These are phyloP conservation scores for Hansenula lynferdii DNA, from an alignment of 1,139 yeast genomes.

Conservation along the genomic window DNA sequence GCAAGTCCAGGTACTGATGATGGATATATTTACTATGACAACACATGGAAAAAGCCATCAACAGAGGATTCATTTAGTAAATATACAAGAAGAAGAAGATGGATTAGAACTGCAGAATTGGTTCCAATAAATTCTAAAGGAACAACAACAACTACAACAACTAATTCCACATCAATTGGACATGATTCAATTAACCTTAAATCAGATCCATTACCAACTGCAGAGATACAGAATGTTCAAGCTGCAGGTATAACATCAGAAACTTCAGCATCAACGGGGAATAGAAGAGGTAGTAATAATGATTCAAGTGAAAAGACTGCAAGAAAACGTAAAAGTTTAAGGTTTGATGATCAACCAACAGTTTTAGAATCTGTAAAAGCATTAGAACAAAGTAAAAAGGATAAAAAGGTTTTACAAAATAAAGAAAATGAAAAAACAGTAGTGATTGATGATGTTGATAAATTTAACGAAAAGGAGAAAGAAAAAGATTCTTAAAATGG, in stretches of 20 bases:
- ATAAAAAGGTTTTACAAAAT: too few relatives aligned
- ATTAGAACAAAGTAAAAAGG: constrained; percentile 10
- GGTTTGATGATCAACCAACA: constrained; percentile 26
- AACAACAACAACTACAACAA: constrained; percentile 6
- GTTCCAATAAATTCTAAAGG: constrained; percentile 28
- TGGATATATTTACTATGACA: constrained; percentile 85
- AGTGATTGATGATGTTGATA: background rate
- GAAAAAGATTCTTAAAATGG: background rate
- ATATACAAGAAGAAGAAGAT: constrained; percentile 89
- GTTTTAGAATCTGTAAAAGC: constrained; percentile 20
- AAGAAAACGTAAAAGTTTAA: constrained; percentile 25
- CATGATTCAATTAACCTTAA: background rate
- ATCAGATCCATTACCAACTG: constrained; percentile 8
- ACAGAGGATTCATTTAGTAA: constrained; percentile 86
- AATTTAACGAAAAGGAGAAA: background rate
- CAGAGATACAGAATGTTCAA: constrained; percentile 20
- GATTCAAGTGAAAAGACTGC: constrained; percentile 3
- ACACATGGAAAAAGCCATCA: constrained; percentile 89
- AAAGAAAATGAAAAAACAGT: background rate
- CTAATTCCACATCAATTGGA: background rate
- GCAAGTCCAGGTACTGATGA: constrained; percentile 78
- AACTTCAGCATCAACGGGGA: constrained; percentile 5
- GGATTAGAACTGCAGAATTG: constrained; percentile 93
- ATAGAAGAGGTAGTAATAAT: too few relatives aligned
- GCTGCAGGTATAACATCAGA: constrained; percentile 17